Base-by-base conservation (phyloP, 345 rosid species). In the Euphorbia pulcherrima region DNA sequence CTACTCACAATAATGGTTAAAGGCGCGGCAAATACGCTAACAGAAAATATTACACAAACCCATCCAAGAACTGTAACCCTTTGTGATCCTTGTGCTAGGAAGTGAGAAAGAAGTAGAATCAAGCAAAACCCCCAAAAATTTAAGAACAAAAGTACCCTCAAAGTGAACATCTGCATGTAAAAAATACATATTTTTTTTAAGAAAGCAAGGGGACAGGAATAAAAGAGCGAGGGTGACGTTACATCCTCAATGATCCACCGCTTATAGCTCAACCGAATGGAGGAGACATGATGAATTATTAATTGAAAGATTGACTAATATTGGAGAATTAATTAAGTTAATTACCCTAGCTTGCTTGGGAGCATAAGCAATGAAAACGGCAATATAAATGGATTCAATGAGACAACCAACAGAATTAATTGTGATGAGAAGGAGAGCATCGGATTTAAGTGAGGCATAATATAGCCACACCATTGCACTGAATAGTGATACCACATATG, bases 381-480 rank as follows among this genome's bases (percentile, higher is more conserved):
- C 55, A 66, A 90, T 81, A 75, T 90, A 90, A 33, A 81, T 51
- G 65, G 87, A 79, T 72, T 87, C 92, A 3, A 90, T 83, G 79
- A 81, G 29, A 76, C 88, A 86, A 20, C 92, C 91, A 16, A 84
- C 54, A 1, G 83, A 70, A 75, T 87, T 90, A 52, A 86, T 87
- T 24, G 92, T 87, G 62, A 86, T 81, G 64, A 90, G 91, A 75
- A 87, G 86, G 77, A 76, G 62, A 17, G 81, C 91, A 33, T 89
- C 79, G 8, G 75, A 47, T 79, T 82, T 90, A 65, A 78, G 74
- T 20, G 80, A 82, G 46, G 91, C 92, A 29, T 90, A 90, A 68
- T 84, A 86, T 6, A 87, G 80, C 82, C 83, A 85, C 46, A 86
- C 73, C 90, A 82, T 83, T 23, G 92, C 84, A 69, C 88, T 87